A percentile compares a stretch with the other conserved stretches of the same genome.
Evolutionary conservation across 306 rosid genomes (phyloP).

Genomic region (Spatholobus suberectus): DNA sequence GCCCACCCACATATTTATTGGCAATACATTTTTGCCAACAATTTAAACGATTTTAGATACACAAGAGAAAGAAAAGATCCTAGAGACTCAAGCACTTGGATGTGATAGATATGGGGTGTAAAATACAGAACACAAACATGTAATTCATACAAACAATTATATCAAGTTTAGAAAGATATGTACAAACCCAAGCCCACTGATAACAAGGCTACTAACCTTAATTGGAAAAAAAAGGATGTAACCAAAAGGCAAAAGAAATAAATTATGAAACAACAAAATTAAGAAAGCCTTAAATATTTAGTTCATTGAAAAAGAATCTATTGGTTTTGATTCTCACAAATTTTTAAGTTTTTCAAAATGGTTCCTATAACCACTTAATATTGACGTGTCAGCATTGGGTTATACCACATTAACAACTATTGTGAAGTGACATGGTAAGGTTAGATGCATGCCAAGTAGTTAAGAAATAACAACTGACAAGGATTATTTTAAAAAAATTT

Average conservation of each 20-base stretch:
- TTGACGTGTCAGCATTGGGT: not conserved
- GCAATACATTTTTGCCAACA: not conserved
- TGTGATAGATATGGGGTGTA: not conserved
- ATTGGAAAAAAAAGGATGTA: not conserved
- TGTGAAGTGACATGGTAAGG: not conserved
- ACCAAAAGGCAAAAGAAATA: not conserved
- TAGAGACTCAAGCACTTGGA: not conserved
- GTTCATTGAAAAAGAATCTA: not conserved
- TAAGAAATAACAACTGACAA: not conserved
- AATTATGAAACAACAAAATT: not conserved
- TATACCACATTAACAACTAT: not conserved
- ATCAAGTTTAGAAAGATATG: not conserved
- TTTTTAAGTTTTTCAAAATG: not conserved
- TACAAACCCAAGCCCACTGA: not conserved
- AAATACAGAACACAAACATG: not conserved
- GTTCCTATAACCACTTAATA: not conserved
- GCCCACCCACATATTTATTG: not conserved
- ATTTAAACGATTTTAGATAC: not conserved
- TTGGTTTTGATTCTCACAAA: not conserved
- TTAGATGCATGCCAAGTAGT: not conserved
- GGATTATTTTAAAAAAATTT: not conserved
- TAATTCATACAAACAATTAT: not conserved
- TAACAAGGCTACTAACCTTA: not conserved
- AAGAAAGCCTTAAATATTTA: not conserved
- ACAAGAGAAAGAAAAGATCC: not conserved